Evolutionary conservation across 192 early-diverging fungal species (phyloP), one percentile per base, ranked within the genome.

Genomic region (Mortierella alpina): DNA sequence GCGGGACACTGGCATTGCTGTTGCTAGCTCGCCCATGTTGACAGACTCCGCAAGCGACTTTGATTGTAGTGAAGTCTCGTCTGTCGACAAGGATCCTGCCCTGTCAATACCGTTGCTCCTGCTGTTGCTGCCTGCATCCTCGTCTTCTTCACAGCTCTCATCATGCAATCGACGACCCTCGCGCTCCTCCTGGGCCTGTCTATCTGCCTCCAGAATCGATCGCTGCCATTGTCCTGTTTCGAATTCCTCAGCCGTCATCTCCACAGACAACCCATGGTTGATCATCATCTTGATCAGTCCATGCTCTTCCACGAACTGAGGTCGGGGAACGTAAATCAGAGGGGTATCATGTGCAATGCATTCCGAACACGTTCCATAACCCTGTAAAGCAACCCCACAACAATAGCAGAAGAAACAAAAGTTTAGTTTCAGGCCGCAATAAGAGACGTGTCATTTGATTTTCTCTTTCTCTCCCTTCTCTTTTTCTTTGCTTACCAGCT

Each of bases 291-390:
- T 84, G 47, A 79, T 67, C 40, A 91, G 56, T 2, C 90, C 90
- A 40, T 75, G 68, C 64, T 91, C 89, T 48, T 91, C 90, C 23
- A 87, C 84, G 65, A 91, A 91, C 55, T 89, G 88, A 6, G 88
- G 86, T 70, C 90, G 68, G 23, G 90, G 75, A 10, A 91, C 88
- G 60, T 88, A 91, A 15, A 91, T 82, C 53, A 91, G 82, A 5
- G 90, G 86, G 12, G 81, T 88, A 9, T 66, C 56, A 54, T 89
- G 88, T n/a, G 85, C 87, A 20, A 89, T 89, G 67, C 88, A 89
- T 74, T 91, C 90, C 11, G 85, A 86, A 51, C 90, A 91, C 0
- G 90, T 90, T 39, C 90, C 90, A 71, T 89, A 91, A 17, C 90
- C 90, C 84, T 85, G 75, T 45, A 20, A 3, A 6, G 54, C 31